Percentiles rank a stretch among this genome's conserved stretches.
Conservation (phyloP, 805 yeast species). For the Candida montana region DNA sequence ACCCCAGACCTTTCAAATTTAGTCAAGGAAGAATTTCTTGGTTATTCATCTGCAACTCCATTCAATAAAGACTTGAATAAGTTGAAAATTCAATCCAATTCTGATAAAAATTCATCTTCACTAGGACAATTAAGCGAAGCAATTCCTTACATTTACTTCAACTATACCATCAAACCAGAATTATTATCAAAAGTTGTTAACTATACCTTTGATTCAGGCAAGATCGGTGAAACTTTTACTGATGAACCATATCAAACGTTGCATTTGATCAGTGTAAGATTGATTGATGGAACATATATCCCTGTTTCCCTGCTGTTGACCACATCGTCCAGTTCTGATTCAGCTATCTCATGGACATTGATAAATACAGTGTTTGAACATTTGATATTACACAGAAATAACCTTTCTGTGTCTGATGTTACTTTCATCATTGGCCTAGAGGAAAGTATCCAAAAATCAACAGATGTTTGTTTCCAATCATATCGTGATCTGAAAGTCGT, state of each 20-base stretch:
- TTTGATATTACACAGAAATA: background rate
- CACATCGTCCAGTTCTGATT: background rate
- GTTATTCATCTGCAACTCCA: background rate
- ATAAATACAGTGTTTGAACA: background rate
- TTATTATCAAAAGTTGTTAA: background rate
- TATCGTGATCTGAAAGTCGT: background rate
- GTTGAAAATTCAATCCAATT: background rate
- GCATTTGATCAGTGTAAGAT: background rate
- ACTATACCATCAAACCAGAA: background rate
- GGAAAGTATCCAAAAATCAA: background rate
- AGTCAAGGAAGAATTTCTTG: background rate
- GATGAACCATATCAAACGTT: background rate
- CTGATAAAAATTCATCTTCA: background rate
- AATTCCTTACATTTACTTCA: background rate
- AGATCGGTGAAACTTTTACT: background rate
- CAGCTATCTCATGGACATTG: background rate
- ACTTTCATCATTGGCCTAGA: background rate
- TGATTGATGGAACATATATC: background rate
- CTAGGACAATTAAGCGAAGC: background rate
- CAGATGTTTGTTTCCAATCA: background rate
- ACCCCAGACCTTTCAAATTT: background rate
- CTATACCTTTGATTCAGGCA: background rate
- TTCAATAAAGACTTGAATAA: background rate
- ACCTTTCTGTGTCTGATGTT: background rate
- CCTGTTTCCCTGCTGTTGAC: background rate